These are phyloP conservation scores for Pichia nanzhaoensis DNA, from an alignment of 805 yeast species.

Conservation along the genomic window DNA sequence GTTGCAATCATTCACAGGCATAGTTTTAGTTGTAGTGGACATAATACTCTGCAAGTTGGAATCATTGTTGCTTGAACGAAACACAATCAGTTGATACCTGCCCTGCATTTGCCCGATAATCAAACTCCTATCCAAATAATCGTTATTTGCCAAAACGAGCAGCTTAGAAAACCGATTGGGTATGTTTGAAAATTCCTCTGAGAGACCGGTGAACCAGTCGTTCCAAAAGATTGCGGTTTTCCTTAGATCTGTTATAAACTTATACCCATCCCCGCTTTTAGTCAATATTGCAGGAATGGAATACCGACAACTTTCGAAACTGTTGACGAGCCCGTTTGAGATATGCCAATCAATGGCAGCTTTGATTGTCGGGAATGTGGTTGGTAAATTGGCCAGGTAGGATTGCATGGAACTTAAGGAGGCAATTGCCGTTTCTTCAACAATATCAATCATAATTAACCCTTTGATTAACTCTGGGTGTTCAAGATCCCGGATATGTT, in stretches of 20 bases:
- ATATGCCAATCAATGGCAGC: constrained; percentile 82
- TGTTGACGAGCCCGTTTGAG: constrained; percentile 45
- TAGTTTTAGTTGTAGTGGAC: constrained; percentile 21
- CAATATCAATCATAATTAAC: constrained; percentile 77
- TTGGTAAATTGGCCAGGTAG: constrained; percentile 65
- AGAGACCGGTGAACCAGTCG: constrained; percentile 73
- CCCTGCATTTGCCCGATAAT: constrained; percentile 99
- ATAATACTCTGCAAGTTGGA: constrained; percentile 16
- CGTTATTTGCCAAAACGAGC: constrained; percentile 81
- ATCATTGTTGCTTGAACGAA: constrained; percentile 32
- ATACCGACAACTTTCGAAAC: constrained; percentile 54
- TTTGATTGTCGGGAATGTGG: constrained; percentile 40
- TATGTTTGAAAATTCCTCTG: constrained; percentile 38
- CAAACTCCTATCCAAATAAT: constrained; percentile 73
- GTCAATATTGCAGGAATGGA: constrained; percentile 70
- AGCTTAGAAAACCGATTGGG: constrained; percentile 50
- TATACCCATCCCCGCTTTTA: constrained; percentile 13
- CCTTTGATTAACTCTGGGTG: constrained; percentile 44
- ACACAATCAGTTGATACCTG: constrained; percentile 79
- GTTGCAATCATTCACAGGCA: constrained; percentile 23
- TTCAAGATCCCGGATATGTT: constrained; percentile 11
- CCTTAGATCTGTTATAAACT: constrained; percentile 62
- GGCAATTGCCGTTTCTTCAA: constrained; percentile 82
- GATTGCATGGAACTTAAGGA: constrained; percentile 60
- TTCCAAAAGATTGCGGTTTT: constrained; percentile 68